Percentiles rank a stretch among this genome's conserved stretches.
phyloP scores from a whole-genome alignment of 805 yeast genomes.

The Candida xyloterini region DNA sequence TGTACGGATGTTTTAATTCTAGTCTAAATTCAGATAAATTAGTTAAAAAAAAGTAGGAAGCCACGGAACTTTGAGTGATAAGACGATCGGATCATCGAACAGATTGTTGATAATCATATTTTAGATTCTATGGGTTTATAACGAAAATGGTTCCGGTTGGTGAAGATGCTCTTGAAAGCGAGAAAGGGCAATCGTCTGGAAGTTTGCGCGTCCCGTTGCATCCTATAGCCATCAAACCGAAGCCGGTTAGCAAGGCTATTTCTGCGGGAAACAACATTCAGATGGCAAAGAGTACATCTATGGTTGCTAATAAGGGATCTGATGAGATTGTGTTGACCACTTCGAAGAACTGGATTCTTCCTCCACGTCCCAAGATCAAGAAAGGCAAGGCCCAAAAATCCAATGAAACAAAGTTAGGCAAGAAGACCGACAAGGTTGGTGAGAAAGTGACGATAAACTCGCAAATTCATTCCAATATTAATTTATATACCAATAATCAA shows the following conservation, averaged over 20 bases:
- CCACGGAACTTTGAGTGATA: slow-evolving; percentile 3
- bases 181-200: not conserved
- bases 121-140: slow-evolving; percentile 1
- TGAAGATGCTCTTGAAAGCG: slow-evolving; percentile 2
- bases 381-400: slow-evolving; percentile 16
- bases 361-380: slow-evolving; percentile 48
- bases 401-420: not conserved
- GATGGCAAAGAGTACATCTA: slow-evolving; percentile 13
- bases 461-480: slow-evolving; percentile 36
- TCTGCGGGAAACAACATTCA: not conserved
- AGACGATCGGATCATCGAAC: not conserved
- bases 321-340: slow-evolving; percentile 35
- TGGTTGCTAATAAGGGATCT: slow-evolving; percentile 23
- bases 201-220: slow-evolving; percentile 7
- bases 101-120: not conserved
- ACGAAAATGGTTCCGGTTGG: slow-evolving; percentile 2
- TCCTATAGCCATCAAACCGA: slow-evolving; percentile 9
- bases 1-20: not conserved
- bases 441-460: slow-evolving; percentile 29
- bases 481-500: slow-evolving; percentile 31
- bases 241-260: not conserved
- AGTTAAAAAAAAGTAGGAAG: slow-evolving; percentile 4
- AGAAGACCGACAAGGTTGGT: slow-evolving; percentile 15
- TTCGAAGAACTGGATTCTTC: slow-evolving; percentile 48
- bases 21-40: not conserved